These are phyloP conservation scores for Aspergillus eucalypticola DNA, from an alignment of 2,329 filamentous ascomycete species.

Conservation along the genomic window DNA sequence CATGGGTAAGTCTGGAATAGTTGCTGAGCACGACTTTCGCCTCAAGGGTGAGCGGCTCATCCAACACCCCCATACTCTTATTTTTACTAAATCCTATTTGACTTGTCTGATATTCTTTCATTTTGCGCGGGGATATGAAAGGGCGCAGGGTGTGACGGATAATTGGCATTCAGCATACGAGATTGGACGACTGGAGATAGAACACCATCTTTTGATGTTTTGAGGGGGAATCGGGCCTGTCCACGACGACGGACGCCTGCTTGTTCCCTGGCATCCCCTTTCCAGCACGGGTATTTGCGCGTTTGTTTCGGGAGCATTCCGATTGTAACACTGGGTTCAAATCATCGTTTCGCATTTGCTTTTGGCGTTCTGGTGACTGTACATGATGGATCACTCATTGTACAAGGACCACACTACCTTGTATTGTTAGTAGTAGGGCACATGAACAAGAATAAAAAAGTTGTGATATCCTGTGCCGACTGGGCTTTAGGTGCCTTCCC, in stretches of 20 bases:
- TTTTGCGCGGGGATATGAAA: not conserved
- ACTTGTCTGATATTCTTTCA: not conserved
- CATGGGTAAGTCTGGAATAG: not conserved
- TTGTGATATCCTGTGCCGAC: not conserved
- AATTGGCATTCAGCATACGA: not conserved
- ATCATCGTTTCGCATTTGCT: conserved; percentile 21
- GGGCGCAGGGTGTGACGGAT: not conserved
- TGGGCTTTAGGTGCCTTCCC: not conserved
- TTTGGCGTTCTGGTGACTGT: conserved; percentile 24
- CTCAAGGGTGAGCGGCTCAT: not conserved
- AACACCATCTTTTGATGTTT: not conserved
- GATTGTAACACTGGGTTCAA: conserved; percentile 10
- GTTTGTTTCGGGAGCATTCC: conserved; percentile 8
- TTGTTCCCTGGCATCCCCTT: not conserved
- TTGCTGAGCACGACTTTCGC: not conserved
- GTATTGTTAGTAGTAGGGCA: not conserved
- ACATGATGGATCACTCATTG: not conserved
- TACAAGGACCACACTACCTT: not conserved
- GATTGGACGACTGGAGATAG: not conserved
- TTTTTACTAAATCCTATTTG: not conserved
- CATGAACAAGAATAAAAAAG: not conserved
- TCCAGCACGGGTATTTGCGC: not conserved
- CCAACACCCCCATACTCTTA: not conserved
- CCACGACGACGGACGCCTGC: not conserved
- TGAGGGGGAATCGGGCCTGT: not conserved